Percentiles rank a stretch among this genome's conserved stretches.
phyloP scores from a whole-genome alignment of 768 basidiomycete species.

The Coprinellus micaceus region DNA sequence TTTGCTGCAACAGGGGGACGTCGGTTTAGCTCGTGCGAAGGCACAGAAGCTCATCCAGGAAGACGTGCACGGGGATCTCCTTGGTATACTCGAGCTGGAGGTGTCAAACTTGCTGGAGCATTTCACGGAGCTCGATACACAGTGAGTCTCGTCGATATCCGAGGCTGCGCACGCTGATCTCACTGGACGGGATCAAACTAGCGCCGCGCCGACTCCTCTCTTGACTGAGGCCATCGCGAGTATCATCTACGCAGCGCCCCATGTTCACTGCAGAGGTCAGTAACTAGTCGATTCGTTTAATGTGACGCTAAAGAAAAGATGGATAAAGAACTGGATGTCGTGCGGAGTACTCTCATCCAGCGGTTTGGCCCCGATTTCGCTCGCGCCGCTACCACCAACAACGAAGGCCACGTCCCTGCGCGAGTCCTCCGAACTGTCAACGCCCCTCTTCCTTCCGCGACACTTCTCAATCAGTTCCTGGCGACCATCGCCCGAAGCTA shows the following conservation, averaged over 20 bases:
- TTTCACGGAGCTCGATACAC: slow-evolving; percentile 52
- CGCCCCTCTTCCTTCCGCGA: slow-evolving; percentile 51
- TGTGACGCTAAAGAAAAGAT: not conserved
- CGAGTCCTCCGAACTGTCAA: slow-evolving; percentile 52
- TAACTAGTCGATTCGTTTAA: not conserved
- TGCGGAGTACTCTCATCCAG: slow-evolving; percentile 53
- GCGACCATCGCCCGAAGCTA: slow-evolving; percentile 49
- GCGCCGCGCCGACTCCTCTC: slow-evolving; percentile 43
- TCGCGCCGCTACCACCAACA: slow-evolving; percentile 47
- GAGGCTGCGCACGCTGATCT: not conserved
- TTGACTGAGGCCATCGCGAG: slow-evolving; percentile 67
- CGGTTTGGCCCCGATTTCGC: slow-evolving; percentile 57
- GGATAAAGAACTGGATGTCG: slow-evolving; percentile 49
- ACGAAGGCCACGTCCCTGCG: slow-evolving; percentile 51
- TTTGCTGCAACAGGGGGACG: slow-evolving; percentile 56
- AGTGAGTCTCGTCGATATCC: slow-evolving; percentile 28
- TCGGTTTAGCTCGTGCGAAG: slow-evolving; percentile 66
- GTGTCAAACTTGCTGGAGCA: slow-evolving; percentile 59
- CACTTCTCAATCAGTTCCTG: slow-evolving; percentile 54
- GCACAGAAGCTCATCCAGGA: slow-evolving; percentile 64
- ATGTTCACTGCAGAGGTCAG: slow-evolving; percentile 56
- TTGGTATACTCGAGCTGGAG: slow-evolving; percentile 65
- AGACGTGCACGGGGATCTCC: slow-evolving; percentile 56
- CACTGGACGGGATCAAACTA: slow-evolving; percentile 18
- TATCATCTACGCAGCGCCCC: slow-evolving; percentile 59